These are phyloP conservation scores for Physcomitrellopsis africana DNA, from an alignment of 225 moss, liverwort and hornwort species.

Conservation along the genomic window DNA sequence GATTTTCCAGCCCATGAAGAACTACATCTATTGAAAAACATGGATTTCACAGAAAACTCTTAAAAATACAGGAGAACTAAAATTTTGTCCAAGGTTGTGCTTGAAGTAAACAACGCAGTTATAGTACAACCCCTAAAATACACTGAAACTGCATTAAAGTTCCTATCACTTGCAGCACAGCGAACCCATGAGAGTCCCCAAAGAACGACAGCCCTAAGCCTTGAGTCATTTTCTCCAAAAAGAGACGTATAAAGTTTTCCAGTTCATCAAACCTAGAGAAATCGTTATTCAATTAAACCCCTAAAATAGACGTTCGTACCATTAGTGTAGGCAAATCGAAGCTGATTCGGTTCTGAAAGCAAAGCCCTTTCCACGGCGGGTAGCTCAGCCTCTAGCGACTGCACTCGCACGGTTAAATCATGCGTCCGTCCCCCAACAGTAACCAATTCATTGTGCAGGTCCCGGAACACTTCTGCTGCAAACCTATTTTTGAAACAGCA, in stretches of 20 bases:
- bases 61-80: neutral
- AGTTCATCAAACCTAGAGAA: neutral
- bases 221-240: neutral
- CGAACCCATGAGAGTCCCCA: neutral
- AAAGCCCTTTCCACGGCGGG: constrained; percentile 84
- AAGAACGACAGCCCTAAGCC: neutral
- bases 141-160: neutral
- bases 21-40: constrained; percentile 1
- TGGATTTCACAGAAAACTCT: neutral
- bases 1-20: constrained; percentile 21
- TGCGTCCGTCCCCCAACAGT: constrained; percentile 79
- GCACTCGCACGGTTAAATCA: constrained; percentile 73
- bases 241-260: neutral
- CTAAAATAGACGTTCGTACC: constrained; percentile 41
- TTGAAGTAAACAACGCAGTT: neutral
- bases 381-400: constrained; percentile 84
- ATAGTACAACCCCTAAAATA: neutral
- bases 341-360: constrained; percentile 88
- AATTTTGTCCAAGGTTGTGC: neutral
- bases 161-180: neutral
- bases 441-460: constrained; percentile 86
- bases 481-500: constrained; percentile 51
- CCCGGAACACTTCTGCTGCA: constrained; percentile 90
- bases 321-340: constrained; percentile 84
- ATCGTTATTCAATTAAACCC: constrained; percentile 12